Evolutionary conservation across 306 rosid species (phyloP), one percentile per base, ranked within the genome.

Genomic region (Sesbania bispinosa): DNA sequence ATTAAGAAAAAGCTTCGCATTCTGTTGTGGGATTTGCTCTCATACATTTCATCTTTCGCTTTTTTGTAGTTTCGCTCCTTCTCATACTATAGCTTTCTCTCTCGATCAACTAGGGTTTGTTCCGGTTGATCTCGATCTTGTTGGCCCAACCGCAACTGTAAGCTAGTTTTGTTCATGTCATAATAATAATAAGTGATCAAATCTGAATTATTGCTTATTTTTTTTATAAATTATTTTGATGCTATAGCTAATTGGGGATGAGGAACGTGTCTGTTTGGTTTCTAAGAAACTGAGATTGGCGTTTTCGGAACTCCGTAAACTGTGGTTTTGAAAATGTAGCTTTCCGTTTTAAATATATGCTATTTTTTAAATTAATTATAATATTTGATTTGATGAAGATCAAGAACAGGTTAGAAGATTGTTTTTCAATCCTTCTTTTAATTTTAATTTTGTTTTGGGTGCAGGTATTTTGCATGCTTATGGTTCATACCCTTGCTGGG

Each of bases 21-120:
- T 54, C 32, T 54, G 78, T 18, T 24, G 53, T 23, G 47, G 62
- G 72, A 69, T 29, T 85, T 54, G 76, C 73, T 50, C 19, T 26
- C 47, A 27, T 65, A 54, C 38, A 50, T 60, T 53, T 6, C 30
- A 55, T 55, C 59, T 20, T 23, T 62, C 58, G 24, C 69, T 53
- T 50, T 47, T 62, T 42, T 10, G 54, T 20, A 46, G 69, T 41
- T 38, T 50, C 54, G 35, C 47, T 51, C 38, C 6, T 21, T 57
- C 42, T 45, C 32, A 3, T 14, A 43, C 67, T 36, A 0, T 23
- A 48, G 24, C 72, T 33, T 38, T 29, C 63, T 63, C 60, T 36
- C 53, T 64, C 35, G 65, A 88, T 85, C 84, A 33, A 65, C 79
- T 80, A 87, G 96, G 96, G 86, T 85, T 83, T 73, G 69, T 70